phyloP scores from a whole-genome alignment of 225 moss, liverwort and hornwort species.

The Climacium dendroides region DNA sequence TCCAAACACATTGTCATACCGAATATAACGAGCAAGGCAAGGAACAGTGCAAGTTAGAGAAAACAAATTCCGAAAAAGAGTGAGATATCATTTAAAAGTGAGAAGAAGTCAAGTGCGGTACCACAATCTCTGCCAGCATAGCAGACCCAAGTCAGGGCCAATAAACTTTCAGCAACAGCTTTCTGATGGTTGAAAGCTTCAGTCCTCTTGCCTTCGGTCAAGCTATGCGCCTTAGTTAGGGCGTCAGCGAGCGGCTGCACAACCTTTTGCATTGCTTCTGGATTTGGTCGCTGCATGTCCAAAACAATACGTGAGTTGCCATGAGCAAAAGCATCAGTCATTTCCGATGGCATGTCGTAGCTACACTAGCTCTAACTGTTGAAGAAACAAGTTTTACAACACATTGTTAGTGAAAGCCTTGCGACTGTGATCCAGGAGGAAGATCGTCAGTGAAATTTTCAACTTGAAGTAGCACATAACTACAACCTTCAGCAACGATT shows the following conservation, averaged over 20 bases:
- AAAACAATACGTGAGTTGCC: neutral
- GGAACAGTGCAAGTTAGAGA: neutral
- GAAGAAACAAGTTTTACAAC: neutral
- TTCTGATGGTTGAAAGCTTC: slow-evolving; percentile 88
- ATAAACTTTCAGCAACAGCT: slow-evolving; percentile 78
- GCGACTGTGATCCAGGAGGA: neutral
- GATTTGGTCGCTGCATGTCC: slow-evolving; percentile 52
- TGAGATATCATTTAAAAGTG: neutral
- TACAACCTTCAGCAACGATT: neutral
- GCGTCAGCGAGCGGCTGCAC: slow-evolving; percentile 62
- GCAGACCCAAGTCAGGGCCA: slow-evolving; percentile 77
- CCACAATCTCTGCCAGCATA: slow-evolving; percentile 87
- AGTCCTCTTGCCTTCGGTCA: slow-evolving; percentile 71
- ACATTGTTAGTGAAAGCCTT: neutral
- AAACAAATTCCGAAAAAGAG: neutral
- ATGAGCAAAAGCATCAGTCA: neutral
- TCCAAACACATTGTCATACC: neutral
- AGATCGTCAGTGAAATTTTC: neutral
- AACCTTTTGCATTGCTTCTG: slow-evolving; percentile 51
- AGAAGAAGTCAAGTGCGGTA: slow-evolving; percentile 8
- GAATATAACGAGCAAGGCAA: neutral
- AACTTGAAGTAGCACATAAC: neutral
- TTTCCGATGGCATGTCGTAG: neutral
- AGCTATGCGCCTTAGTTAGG: slow-evolving; percentile 54
- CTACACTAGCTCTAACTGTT: neutral